phyloP scores from a whole-genome alignment of 1,284 basidiomycete genomes.

The Anthracocystis panici-leucophaei region DNA sequence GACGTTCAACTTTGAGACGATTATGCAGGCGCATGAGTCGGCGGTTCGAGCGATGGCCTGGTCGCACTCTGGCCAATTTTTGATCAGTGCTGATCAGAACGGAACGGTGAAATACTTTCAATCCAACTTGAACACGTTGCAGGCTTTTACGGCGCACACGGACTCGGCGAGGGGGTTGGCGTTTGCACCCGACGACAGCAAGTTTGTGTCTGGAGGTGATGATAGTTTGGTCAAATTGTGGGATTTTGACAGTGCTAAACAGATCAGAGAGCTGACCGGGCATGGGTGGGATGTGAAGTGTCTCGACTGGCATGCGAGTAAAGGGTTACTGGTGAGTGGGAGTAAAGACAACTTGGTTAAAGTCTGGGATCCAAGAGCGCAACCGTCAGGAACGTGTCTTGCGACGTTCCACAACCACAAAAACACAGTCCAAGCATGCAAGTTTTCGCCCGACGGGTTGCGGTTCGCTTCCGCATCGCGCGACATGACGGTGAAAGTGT shows the following conservation, averaged over 20 bases:
- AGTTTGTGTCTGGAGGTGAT: constrained; percentile 94
- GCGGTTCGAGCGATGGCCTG: constrained; percentile 90
- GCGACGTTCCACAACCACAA: constrained; percentile 83
- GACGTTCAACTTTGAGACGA: constrained; percentile 99
- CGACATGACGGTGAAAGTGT: constrained; percentile 94
- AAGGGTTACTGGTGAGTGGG: constrained; percentile 91
- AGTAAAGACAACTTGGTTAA: constrained; percentile 98
- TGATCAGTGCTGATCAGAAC: constrained; percentile 90
- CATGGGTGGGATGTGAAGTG: constrained; percentile 99
- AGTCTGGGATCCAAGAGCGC: constrained; percentile 89
- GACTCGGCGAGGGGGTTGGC: constrained; percentile 84
- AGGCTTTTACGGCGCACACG: constrained; percentile 85
- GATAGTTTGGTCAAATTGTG: constrained; percentile 94
- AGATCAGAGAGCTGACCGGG: constrained; percentile 78
- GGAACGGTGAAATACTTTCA: constrained; percentile 99
- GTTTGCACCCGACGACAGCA: constrained; percentile 89
- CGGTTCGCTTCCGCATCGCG: constrained; percentile 92
- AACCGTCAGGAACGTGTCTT: constrained; percentile 39
- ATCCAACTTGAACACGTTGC: constrained; percentile 97
- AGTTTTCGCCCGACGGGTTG: constrained; percentile 89
- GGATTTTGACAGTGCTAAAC: constrained; percentile 86
- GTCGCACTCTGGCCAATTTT: constrained; percentile 88
- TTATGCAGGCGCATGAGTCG: constrained; percentile 95
- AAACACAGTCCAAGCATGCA: constrained; percentile 91
- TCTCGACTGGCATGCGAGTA: constrained; percentile 97